These are phyloP conservation scores for Amaranthus tricolor DNA, from an alignment of 179 eudicot genomes.

Conservation along the genomic window DNA sequence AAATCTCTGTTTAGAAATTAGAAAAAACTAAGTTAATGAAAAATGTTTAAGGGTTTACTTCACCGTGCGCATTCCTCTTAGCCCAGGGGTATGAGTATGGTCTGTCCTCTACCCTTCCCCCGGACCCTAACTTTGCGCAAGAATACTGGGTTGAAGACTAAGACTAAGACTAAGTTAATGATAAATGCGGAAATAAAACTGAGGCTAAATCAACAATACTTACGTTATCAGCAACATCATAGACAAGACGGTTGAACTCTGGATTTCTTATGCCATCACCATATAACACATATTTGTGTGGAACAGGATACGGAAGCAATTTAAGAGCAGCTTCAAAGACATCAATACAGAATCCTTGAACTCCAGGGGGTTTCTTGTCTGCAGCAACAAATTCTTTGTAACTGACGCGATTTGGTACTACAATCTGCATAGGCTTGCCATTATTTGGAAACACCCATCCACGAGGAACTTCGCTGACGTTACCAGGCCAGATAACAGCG, in stretches of 20 bases:
- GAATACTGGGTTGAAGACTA: too few relatives aligned
- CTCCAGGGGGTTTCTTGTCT: slow-evolving; percentile 55
- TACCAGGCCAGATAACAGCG: slow-evolving; percentile 77
- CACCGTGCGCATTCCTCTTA: too few relatives aligned
- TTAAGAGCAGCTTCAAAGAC: slow-evolving; percentile 76
- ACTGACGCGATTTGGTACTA: slow-evolving; percentile 44
- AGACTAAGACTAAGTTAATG: background rate
- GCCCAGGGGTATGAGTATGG: too few relatives aligned
- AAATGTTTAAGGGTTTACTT: background rate
- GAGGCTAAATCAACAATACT: slow-evolving; percentile 28
- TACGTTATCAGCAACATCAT: slow-evolving; percentile 61
- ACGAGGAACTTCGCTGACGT: slow-evolving; percentile 34
- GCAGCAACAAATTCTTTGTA: slow-evolving; percentile 48
- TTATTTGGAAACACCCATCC: slow-evolving; percentile 53
- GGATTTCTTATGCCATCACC: slow-evolving; percentile 76
- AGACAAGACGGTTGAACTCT: slow-evolving; percentile 44
- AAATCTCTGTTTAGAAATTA: slow-evolving; percentile 43
- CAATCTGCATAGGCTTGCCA: slow-evolving; percentile 42
- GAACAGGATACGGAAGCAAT: slow-evolving; percentile 72
- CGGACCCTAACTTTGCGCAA: too few relatives aligned
- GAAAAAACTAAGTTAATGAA: background rate
- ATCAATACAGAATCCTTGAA: slow-evolving; percentile 74
- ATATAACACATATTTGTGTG: slow-evolving; percentile 47
- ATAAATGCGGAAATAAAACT: background rate
- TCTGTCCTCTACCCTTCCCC: too few relatives aligned